Conservation (phyloP, 805 yeast species). For the Cyberlindnera bimundalis region DNA sequence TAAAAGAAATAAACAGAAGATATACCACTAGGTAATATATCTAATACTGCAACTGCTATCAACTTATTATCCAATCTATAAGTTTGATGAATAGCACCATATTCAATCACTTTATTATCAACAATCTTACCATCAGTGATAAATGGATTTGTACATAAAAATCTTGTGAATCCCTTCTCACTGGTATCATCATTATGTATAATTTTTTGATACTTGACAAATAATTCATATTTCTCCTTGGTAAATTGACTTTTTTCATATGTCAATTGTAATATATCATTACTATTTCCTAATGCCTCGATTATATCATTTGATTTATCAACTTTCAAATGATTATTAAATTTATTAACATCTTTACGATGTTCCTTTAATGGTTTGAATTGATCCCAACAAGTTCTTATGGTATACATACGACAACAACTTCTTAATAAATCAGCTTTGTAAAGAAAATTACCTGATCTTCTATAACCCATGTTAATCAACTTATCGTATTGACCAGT, state of each 20-base stretch:
- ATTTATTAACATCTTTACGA: conserved; percentile 60
- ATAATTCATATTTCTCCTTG: conserved; percentile 59
- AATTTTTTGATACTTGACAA: conserved; percentile 61
- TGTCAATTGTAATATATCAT: conserved; percentile 27
- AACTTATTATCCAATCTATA: conserved; percentile 62
- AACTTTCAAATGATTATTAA: conserved; percentile 30
- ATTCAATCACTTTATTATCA: conserved; percentile 18
- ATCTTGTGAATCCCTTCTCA: conserved; percentile 50
- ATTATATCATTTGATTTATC: conserved; percentile 14
- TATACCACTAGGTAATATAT: conserved; percentile 68
- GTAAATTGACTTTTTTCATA: conserved; percentile 53
- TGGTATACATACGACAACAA: conserved; percentile 80
- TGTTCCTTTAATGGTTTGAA: conserved; percentile 61
- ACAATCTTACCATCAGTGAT: conserved; percentile 16
- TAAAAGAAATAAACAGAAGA: conserved; percentile 87
- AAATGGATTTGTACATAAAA: conserved; percentile 71
- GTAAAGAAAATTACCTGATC: conserved; percentile 71
- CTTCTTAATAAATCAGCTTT: conserved; percentile 64
- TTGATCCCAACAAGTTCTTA: conserved; percentile 51
- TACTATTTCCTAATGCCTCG: conserved; percentile 31
- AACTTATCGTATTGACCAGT: conserved; percentile 56
- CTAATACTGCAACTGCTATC: conserved; percentile 74
- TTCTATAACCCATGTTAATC: conserved; percentile 71
- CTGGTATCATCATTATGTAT: conserved; percentile 67
- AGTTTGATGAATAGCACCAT: conserved; percentile 76